Conservation (phyloP, 805 yeast species). For the Ogataea paraovalis region DNA sequence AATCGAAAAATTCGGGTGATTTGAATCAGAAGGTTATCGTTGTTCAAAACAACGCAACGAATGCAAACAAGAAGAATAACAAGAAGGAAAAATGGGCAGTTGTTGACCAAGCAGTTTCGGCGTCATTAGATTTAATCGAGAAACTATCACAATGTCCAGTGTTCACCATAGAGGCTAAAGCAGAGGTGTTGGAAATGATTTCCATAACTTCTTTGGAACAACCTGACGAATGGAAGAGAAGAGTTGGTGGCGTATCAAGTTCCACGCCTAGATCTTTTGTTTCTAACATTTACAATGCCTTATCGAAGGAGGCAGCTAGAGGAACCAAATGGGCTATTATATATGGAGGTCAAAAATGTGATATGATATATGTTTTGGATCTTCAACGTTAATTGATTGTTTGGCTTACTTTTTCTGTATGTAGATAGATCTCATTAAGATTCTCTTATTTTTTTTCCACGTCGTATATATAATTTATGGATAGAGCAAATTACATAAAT, state of each 20-base stretch:
- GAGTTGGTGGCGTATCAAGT: constrained; percentile 78
- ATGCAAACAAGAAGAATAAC: constrained; percentile 70
- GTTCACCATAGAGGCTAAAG: constrained; percentile 72
- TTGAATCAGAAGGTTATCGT: constrained; percentile 53
- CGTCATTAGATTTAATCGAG: constrained; percentile 50
- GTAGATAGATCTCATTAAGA: no score
- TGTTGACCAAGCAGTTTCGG: constrained; percentile 68
- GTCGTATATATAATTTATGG: no score
- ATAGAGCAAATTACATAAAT: no score
- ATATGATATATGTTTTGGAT: constrained; percentile 63
- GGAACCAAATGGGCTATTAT: constrained; percentile 75
- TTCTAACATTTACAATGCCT: constrained; percentile 63
- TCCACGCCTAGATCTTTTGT: constrained; percentile 80
- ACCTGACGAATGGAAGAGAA: constrained; percentile 78
- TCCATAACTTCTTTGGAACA: constrained; percentile 69
- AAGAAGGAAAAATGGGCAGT: constrained; percentile 72
- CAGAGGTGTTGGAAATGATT: constrained; percentile 83
- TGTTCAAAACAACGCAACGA: constrained; percentile 77
- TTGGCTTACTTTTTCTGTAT: no score
- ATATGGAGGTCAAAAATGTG: constrained; percentile 77
- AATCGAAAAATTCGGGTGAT: constrained; percentile 4
- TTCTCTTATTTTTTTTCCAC: no score
- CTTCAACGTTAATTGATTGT: constrained; percentile 43
- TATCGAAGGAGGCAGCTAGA: constrained; percentile 67
- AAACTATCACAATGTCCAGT: constrained; percentile 65